Evolutionary conservation across 768 basidiomycete species (phyloP).

Genomic region (Inosperma sp.): DNA sequence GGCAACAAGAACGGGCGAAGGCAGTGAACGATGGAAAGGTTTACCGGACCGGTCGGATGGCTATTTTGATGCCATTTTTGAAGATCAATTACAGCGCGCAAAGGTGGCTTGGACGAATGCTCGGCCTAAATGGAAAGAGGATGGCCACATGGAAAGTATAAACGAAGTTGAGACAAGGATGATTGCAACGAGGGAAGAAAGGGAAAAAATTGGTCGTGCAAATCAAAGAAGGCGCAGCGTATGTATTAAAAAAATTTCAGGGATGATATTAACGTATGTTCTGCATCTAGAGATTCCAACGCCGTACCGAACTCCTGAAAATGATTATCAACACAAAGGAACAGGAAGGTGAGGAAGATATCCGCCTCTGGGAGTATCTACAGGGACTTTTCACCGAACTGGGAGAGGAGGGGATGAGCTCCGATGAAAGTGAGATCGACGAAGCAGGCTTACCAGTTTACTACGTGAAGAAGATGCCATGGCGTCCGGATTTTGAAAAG

Average conservation of each 20-base stretch:
- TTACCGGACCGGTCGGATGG: conserved; percentile 7
- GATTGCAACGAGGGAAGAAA: conserved; percentile 3
- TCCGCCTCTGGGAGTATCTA: conserved; percentile 10
- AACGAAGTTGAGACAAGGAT: conserved; percentile 11
- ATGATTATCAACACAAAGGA: conserved; percentile 7
- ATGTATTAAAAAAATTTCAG: not conserved
- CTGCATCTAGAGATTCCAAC: not conserved
- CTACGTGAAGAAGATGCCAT: conserved; percentile 10
- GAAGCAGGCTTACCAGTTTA: conserved; percentile 4
- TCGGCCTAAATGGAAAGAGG: conserved; percentile 12
- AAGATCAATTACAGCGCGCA: conserved; percentile 6
- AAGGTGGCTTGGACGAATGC: conserved; percentile 10
- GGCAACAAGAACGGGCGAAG: not conserved
- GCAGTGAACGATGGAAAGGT: not conserved
- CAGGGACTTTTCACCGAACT: conserved; percentile 4
- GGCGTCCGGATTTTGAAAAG: conserved; percentile 7
- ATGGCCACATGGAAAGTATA: conserved; percentile 12
- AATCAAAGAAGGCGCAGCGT: not conserved
- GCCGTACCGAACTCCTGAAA: not conserved
- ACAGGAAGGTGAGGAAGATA: conserved; percentile 5
- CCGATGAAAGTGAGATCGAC: conserved; percentile 14
- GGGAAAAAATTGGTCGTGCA: not conserved
- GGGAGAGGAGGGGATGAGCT: conserved; percentile 15
- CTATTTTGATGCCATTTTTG: conserved; percentile 11
- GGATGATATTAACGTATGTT: not conserved